These are phyloP conservation scores for Camellia granthamiana DNA, from an alignment of 148 eudicot genomes.

Conservation along the genomic window DNA sequence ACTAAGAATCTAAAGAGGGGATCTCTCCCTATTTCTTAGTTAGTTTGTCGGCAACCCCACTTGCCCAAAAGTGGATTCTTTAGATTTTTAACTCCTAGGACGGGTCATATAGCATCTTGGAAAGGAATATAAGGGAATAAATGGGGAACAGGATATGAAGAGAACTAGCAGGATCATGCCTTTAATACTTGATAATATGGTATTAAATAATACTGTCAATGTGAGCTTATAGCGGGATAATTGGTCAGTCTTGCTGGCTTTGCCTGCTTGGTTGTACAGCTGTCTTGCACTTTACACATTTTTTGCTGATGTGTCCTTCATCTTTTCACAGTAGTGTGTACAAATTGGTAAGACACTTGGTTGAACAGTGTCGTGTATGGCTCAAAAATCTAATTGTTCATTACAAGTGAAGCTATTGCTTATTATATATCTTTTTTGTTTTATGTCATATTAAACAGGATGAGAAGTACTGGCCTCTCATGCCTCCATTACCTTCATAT, in stretches of 20 bases:
- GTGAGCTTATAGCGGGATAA: background rate
- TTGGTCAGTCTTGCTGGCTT: no score
- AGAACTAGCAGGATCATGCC: background rate
- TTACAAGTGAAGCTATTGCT: constrained; percentile 13
- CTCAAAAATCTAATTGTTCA: background rate
- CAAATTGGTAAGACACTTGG: background rate
- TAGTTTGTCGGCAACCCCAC: no score
- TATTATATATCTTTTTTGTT: constrained; percentile 7
- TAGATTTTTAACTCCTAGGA: no score
- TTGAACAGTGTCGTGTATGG: background rate
- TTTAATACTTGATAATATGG: background rate
- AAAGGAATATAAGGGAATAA: background rate
- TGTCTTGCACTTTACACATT: background rate
- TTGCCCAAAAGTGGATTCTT: no score
- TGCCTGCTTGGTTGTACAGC: no score
- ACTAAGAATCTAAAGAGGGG: no score
- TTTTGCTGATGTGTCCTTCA: background rate
- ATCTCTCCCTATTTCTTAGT: no score
- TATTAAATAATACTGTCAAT: background rate
- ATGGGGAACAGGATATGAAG: background rate
- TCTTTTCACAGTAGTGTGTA: background rate
- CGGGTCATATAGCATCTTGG: no score
- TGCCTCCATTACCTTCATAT: constrained; percentile 99
- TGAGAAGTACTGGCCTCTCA: constrained; percentile 80
- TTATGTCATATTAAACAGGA: constrained; percentile 46